These are phyloP conservation scores for Bjerkandera adusta DNA, from an alignment of 1,284 basidiomycete species.

Conservation along the genomic window DNA sequence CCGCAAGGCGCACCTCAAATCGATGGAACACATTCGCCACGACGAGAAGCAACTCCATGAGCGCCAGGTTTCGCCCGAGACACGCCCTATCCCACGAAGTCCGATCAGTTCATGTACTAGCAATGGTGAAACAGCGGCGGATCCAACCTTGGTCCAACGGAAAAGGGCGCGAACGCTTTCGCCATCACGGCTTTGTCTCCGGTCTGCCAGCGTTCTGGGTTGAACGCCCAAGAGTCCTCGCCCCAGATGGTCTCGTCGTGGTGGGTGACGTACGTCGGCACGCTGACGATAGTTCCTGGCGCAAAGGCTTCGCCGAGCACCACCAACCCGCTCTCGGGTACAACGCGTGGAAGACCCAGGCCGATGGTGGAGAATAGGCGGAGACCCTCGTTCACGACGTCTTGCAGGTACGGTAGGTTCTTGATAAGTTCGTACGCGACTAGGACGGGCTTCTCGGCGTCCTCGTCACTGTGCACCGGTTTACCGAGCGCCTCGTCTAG, in stretches of 20 bases:
- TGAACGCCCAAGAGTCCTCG: slow-evolving; percentile 9
- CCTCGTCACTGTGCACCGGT: neutral
- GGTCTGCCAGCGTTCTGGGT: slow-evolving; percentile 10
- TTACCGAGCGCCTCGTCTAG: slow-evolving; percentile 10
- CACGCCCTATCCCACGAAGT: no score
- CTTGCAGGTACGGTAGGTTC: slow-evolving; percentile 9
- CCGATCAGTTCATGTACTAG: no score
- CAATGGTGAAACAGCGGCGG: no score
- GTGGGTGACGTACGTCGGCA: slow-evolving; percentile 6
- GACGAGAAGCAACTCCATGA: slow-evolving; percentile 67
- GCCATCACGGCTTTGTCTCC: slow-evolving; percentile 6
- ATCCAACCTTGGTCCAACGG: slow-evolving; percentile 51
- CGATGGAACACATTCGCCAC: no score
- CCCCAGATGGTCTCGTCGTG: slow-evolving; percentile 9
- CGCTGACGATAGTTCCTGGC: slow-evolving; percentile 7
- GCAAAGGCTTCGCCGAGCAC: slow-evolving; percentile 4
- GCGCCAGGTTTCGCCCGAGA: slow-evolving; percentile 72
- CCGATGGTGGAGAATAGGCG: slow-evolving; percentile 5
- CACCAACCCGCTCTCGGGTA: slow-evolving; percentile 52
- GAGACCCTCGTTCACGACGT: slow-evolving; percentile 12
- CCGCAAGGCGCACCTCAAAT: no score
- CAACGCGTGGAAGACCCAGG: slow-evolving; percentile 54
- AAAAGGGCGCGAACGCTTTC: slow-evolving; percentile 38
- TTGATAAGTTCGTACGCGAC: slow-evolving; percentile 3
- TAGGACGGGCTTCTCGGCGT: slow-evolving; percentile 2